Evolutionary conservation across 116 monocot genomes (phyloP).

Genomic region (Zostera marina): DNA sequence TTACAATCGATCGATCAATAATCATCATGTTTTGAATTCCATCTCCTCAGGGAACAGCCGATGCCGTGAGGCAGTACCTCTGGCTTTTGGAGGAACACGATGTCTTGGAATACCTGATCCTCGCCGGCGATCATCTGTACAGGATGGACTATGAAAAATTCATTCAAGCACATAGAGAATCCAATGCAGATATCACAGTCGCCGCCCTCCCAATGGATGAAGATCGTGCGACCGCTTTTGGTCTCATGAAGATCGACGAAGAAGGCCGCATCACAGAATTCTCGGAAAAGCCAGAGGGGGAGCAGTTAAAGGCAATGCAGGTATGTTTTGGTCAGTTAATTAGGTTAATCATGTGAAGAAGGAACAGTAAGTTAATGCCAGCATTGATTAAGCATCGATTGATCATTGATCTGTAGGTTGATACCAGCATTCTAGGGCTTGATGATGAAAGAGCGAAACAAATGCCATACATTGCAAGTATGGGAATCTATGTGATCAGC

Average conservation of each 20-base stretch:
- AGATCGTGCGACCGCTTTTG: conserved; percentile 83
- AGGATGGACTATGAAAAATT: conserved; percentile 98
- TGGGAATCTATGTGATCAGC: conserved; percentile 92
- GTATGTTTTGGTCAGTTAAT: conserved; percentile 4
- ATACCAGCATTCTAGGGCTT: conserved; percentile 94
- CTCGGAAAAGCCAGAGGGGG: conserved; percentile 94
- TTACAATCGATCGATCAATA: not conserved
- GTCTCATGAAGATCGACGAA: conserved; percentile 95
- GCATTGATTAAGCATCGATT: too few relatives aligned
- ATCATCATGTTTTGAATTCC: not conserved
- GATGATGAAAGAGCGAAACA: conserved; percentile 84
- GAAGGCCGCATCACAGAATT: conserved; percentile 96
- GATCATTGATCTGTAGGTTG: conserved; percentile 54
- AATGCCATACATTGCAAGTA: conserved; percentile 94
- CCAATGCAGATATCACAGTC: conserved; percentile 93
- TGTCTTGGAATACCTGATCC: conserved; percentile 79
- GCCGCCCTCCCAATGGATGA: conserved; percentile 96
- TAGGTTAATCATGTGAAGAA: too few relatives aligned
- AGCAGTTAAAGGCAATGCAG: conserved; percentile 81
- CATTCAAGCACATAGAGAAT: conserved; percentile 95
- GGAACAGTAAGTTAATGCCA: too few relatives aligned
- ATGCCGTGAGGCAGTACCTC: conserved; percentile 93
- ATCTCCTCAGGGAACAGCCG: conserved; percentile 78
- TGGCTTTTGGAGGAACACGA: conserved; percentile 96
- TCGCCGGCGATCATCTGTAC: conserved; percentile 96